Percentiles rank a stretch among this genome's conserved stretches.
Evolutionary conservation across 495 filamentous ascomycete species (phyloP).

Genomic region (Neurospora tetraspora): DNA sequence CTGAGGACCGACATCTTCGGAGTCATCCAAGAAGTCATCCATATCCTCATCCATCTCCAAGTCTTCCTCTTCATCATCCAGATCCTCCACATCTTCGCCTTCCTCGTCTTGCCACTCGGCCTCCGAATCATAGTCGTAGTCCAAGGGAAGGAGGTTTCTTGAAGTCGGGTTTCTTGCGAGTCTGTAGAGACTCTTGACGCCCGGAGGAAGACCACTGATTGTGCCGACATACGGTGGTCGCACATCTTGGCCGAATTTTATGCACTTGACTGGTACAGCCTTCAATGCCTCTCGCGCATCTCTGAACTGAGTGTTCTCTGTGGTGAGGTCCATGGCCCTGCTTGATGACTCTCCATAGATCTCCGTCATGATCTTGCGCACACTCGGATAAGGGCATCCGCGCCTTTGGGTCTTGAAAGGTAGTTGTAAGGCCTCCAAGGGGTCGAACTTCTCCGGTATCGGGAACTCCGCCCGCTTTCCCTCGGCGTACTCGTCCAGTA

Average conservation of each 20-base stretch:
- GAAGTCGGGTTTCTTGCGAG: slow-evolving; percentile 63
- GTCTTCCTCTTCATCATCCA: slow-evolving; percentile 71
- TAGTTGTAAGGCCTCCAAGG: slow-evolving; percentile 50
- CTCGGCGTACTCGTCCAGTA: slow-evolving; percentile 35
- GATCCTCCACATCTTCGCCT: slow-evolving; percentile 49
- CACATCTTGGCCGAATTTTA: slow-evolving; percentile 80
- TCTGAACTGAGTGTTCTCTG: slow-evolving; percentile 36
- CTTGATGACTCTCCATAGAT: slow-evolving; percentile 9
- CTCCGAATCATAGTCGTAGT: slow-evolving; percentile 96
- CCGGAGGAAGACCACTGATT: slow-evolving; percentile 49
- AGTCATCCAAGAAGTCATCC: slow-evolving; percentile 70
- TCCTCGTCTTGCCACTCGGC: slow-evolving; percentile 65
- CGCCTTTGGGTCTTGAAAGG: slow-evolving; percentile 39
- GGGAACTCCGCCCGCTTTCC: slow-evolving; percentile 22
- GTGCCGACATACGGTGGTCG: slow-evolving; percentile 87
- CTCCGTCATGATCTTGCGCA: slow-evolving; percentile 56
- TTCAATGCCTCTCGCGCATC: slow-evolving; percentile 44
- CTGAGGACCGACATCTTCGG: slow-evolving; percentile 39
- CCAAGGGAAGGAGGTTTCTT: slow-evolving; percentile 51
- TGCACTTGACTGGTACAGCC: slow-evolving; percentile 59
- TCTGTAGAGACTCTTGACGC: slow-evolving; percentile 32
- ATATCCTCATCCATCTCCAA: slow-evolving; percentile 54
- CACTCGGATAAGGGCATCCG: slow-evolving; percentile 41
- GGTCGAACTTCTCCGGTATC: slow-evolving; percentile 34
- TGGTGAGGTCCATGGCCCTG: slow-evolving; percentile 19